Conservation (phyloP, 2,329 filamentous ascomycete species). For the Pestalotiopsis sp. region DNA sequence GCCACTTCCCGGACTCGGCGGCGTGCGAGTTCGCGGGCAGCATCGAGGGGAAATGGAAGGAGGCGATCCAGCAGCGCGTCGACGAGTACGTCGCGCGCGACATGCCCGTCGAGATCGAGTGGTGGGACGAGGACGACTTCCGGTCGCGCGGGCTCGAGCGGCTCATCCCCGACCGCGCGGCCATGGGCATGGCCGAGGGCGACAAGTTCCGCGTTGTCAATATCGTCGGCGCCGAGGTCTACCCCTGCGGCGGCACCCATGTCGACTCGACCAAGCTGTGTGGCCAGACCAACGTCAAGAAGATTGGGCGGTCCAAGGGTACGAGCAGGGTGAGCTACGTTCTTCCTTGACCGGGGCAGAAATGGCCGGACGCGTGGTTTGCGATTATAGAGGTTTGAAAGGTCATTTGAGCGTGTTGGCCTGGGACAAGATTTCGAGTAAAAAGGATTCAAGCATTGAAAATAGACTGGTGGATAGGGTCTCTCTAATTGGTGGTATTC, state of each 20-base stretch:
- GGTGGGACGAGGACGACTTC: constrained; percentile 69
- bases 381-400: background rate
- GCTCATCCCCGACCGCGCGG: constrained; percentile 54
- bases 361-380: background rate
- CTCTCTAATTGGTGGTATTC: no score
- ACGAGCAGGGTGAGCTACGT: constrained; percentile 59
- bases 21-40: constrained; percentile 69
- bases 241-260: constrained; percentile 78
- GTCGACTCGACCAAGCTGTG: constrained; percentile 62
- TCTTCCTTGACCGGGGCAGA: constrained; percentile 16
- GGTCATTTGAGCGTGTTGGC: background rate
- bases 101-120: constrained; percentile 66
- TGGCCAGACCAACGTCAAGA: constrained; percentile 66
- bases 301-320: constrained; percentile 68
- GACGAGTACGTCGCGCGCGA: constrained; percentile 59
- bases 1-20: constrained; percentile 70
- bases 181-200: constrained; percentile 40
- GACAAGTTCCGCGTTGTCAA: constrained; percentile 69
- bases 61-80: constrained; percentile 61
- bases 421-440: background rate
- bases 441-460: no score
- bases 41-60: constrained; percentile 67
- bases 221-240: constrained; percentile 69
- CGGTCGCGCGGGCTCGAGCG: constrained; percentile 53
- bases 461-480: no score